Evolutionary conservation across 2,329 filamentous ascomycete genomes (phyloP).

Genomic region (Ophiocordyceps camponoti-leonardi): DNA sequence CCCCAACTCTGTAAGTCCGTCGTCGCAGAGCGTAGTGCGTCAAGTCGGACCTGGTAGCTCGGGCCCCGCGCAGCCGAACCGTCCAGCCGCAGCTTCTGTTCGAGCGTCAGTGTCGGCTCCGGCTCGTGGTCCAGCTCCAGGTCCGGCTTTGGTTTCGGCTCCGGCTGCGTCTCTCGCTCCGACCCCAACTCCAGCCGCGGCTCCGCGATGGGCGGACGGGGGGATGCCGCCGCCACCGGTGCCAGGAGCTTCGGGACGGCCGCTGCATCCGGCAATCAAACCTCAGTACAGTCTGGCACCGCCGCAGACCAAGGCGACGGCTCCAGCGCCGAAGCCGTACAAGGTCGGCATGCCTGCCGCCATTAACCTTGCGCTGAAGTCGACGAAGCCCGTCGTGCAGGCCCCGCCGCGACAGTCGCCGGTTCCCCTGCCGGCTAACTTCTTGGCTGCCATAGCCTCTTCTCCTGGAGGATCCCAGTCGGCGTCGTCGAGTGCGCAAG

Average conservation of each 20-base stretch:
- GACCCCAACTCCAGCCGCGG: neutral
- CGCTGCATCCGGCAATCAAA: neutral
- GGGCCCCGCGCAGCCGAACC: neutral
- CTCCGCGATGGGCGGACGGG: constrained; percentile 4
- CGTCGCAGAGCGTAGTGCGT: neutral
- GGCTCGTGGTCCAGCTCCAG: neutral
- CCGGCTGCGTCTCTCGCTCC: neutral
- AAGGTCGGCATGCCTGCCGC: constrained; percentile 15
- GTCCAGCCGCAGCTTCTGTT: neutral
- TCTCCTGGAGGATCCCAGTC: constrained; percentile 5
- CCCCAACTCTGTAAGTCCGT: neutral
- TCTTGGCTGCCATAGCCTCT: constrained; percentile 21
- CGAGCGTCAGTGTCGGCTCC: neutral
- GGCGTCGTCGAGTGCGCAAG: neutral
- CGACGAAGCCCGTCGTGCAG: constrained; percentile 13
- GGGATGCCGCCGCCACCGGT: constrained; percentile 2
- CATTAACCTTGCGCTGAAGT: constrained; percentile 7
- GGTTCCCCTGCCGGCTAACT: constrained; percentile 25
- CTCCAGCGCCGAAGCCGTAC: constrained; percentile 10
- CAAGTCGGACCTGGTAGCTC: neutral
- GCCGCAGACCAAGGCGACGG: constrained; percentile 8
- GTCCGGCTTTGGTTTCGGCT: neutral
- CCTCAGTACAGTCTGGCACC: neutral
- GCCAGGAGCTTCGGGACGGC: constrained; percentile 1
- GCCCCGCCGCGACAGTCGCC: constrained; percentile 23